A percentile compares a stretch with the other conserved stretches of the same genome.
phyloP scores from a whole-genome alignment of 2,329 filamentous ascomycete species.

The Polychaeton citri region DNA sequence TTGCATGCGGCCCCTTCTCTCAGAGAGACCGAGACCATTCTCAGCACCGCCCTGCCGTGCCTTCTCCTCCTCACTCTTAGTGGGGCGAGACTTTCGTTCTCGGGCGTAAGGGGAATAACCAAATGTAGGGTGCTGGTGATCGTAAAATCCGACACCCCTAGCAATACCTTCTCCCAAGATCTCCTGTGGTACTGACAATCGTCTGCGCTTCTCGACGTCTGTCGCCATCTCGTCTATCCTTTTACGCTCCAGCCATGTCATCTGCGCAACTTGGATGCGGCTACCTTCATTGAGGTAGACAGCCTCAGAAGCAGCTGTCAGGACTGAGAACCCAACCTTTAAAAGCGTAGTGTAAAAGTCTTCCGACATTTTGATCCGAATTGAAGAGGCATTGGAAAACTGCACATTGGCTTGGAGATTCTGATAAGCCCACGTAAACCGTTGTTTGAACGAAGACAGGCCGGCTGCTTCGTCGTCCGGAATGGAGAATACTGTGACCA shows the following conservation, averaged over 20 bases:
- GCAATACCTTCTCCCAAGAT: slow-evolving; percentile 29
- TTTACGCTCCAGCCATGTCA: slow-evolving; percentile 89
- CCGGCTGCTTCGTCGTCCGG: slow-evolving; percentile 36
- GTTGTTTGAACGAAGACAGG: slow-evolving; percentile 37
- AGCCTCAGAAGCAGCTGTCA: slow-evolving; percentile 88
- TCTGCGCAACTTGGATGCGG: slow-evolving; percentile 55
- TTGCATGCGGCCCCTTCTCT: slow-evolving; percentile 66
- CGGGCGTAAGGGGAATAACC: slow-evolving; percentile 46
- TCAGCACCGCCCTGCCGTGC: slow-evolving; percentile 21
- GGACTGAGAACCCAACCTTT: slow-evolving; percentile 71
- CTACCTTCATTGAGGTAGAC: slow-evolving; percentile 89
- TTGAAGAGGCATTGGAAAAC: slow-evolving; percentile 49
- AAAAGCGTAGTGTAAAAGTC: slow-evolving; percentile 91
- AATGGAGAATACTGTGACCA: slow-evolving; percentile 59
- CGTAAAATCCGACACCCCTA: slow-evolving; percentile 19
- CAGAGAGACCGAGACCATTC: slow-evolving; percentile 63
- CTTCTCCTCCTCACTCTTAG: slow-evolving; percentile 9
- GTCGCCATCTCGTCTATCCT: slow-evolving; percentile 62
- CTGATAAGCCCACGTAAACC: slow-evolving; percentile 58
- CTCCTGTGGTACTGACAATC: slow-evolving; percentile 27
- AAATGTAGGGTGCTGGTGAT: slow-evolving; percentile 18
- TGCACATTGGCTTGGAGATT: slow-evolving; percentile 91
- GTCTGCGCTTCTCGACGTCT: slow-evolving; percentile 24
- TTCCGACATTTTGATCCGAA: slow-evolving; percentile 73
- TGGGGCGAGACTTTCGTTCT: slow-evolving; percentile 43